phyloP scores from a whole-genome alignment of 352 stramenopile species.

The Thalassiosira mediterranea region DNA sequence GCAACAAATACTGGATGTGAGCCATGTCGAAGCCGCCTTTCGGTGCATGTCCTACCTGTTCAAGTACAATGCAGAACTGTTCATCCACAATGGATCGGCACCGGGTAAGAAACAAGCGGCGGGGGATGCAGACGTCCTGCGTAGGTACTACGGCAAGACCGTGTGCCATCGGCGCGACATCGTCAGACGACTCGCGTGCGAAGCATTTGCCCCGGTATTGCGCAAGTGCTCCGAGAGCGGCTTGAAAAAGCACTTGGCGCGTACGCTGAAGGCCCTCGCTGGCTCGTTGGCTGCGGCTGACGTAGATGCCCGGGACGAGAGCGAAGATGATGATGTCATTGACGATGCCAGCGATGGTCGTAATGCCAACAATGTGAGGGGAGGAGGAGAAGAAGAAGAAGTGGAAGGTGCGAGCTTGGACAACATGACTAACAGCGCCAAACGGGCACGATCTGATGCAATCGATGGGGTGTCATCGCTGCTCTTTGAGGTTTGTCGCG shows the following conservation, averaged over 20 bases:
- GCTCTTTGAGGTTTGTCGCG: conserved; percentile 71
- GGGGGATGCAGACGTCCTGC: conserved; percentile 71
- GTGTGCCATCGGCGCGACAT: conserved; percentile 77
- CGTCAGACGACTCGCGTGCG: conserved; percentile 73
- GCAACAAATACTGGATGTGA: conserved; percentile 67
- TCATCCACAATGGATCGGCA: conserved; percentile 54
- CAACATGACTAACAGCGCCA: conserved; percentile 39
- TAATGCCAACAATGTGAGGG: conserved; percentile 15
- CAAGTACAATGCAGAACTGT: conserved; percentile 72
- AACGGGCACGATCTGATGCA: conserved; percentile 66
- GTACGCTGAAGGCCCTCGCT: conserved; percentile 72
- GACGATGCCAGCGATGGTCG: conserved; percentile 4
- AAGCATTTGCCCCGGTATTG: conserved; percentile 79
- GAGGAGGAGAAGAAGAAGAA: too few species aligned
- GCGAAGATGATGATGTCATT: conserved; percentile 3
- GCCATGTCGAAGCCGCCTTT: conserved; percentile 80
- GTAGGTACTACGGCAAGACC: conserved; percentile 80
- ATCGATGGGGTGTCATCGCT: conserved; percentile 81
- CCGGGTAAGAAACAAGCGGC: conserved; percentile 16
- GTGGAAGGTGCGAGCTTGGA: neutral
- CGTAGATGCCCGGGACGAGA: neutral
- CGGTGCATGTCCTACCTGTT: conserved; percentile 80
- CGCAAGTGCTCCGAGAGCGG: conserved; percentile 70
- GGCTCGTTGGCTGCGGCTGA: conserved; percentile 36
- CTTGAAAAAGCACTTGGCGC: conserved; percentile 69